A percentile compares a stretch with the other conserved stretches of the same genome.
These are phyloP conservation scores for Ogataea wickerhamii DNA, from an alignment of 805 yeast genomes.

Conservation along the genomic window DNA sequence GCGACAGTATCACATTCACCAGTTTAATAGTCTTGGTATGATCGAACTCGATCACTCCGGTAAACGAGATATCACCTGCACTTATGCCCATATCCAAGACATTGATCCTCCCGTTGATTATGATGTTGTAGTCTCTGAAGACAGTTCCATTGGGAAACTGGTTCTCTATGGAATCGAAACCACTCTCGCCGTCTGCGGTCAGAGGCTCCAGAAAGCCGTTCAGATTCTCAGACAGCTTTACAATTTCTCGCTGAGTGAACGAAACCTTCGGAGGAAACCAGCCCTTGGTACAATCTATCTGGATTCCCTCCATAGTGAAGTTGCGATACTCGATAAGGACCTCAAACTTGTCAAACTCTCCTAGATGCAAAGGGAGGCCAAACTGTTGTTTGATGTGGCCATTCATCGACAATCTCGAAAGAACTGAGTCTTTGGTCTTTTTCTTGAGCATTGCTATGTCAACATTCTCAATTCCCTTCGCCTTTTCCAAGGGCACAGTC, in stretches of 20 bases:
- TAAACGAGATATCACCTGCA: slow-evolving; percentile 30
- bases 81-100: slow-evolving; percentile 20
- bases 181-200: slow-evolving; percentile 19
- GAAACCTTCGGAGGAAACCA: slow-evolving; percentile 28
- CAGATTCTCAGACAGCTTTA: slow-evolving; percentile 24
- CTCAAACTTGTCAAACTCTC: slow-evolving; percentile 27
- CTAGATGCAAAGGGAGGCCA: slow-evolving; percentile 33
- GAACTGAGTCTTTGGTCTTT: slow-evolving; percentile 23
- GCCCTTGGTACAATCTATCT: slow-evolving; percentile 28
- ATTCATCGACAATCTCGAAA: slow-evolving; percentile 31
- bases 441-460: slow-evolving; percentile 28
- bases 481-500: slow-evolving; percentile 24
- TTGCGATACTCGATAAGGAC: slow-evolving; percentile 30
- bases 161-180: slow-evolving; percentile 23
- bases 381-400: slow-evolving; percentile 24
- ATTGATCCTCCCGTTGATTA: slow-evolving; percentile 29
- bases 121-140: slow-evolving; percentile 29
- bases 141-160: slow-evolving; percentile 20
- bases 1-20: slow-evolving; percentile 24
- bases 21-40: slow-evolving; percentile 34
- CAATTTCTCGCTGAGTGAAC: slow-evolving; percentile 24
- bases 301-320: slow-evolving; percentile 30
- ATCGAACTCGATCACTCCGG: slow-evolving; percentile 35
- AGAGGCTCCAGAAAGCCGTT: slow-evolving; percentile 33
- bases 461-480: slow-evolving; percentile 25